A percentile compares a stretch with the other conserved stretches of the same genome.
phyloP scores from a whole-genome alignment of 371 early-diverging fungal genomes.

The Thermomucor indicae-seudaticae region DNA sequence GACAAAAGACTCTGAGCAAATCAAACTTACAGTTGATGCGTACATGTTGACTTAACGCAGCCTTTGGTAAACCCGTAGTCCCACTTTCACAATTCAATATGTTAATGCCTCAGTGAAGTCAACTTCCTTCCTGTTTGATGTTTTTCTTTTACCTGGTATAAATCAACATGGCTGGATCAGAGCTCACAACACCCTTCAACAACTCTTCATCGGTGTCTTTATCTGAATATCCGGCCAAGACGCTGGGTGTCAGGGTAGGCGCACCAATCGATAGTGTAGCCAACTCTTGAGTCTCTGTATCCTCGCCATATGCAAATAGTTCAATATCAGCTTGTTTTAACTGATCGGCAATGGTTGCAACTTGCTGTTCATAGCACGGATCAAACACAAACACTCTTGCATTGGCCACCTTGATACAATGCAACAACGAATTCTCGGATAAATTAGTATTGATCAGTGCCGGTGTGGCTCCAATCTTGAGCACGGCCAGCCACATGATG shows the following conservation, averaged over 20 bases:
- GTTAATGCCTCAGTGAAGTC: neutral
- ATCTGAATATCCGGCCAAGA: slow-evolving; percentile 19
- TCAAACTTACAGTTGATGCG: slow-evolving; percentile 15
- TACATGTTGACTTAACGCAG: slow-evolving; percentile 18
- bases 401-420: slow-evolving; percentile 26
- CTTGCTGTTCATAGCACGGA: slow-evolving; percentile 15
- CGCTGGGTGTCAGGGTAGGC: slow-evolving; percentile 20
- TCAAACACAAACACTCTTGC: slow-evolving; percentile 27
- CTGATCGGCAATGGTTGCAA: slow-evolving; percentile 12
- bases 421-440: slow-evolving; percentile 20
- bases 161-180: slow-evolving; percentile 42
- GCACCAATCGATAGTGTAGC: slow-evolving; percentile 18
- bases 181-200: slow-evolving; percentile 16
- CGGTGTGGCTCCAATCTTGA: slow-evolving; percentile 29
- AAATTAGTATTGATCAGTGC: slow-evolving; percentile 31
- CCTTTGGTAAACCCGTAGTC: slow-evolving; percentile 20
- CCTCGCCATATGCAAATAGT: slow-evolving; percentile 25
- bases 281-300: slow-evolving; percentile 19
- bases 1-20: neutral
- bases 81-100: slow-evolving; percentile 2
- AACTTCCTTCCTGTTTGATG: neutral
- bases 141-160: slow-evolving; percentile 34
- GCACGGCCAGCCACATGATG: slow-evolving; percentile 21
- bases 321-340: slow-evolving; percentile 4
- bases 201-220: slow-evolving; percentile 25